Conservation (phyloP, 352 stramenopile species). For the Globisporangium alternatum region DNA sequence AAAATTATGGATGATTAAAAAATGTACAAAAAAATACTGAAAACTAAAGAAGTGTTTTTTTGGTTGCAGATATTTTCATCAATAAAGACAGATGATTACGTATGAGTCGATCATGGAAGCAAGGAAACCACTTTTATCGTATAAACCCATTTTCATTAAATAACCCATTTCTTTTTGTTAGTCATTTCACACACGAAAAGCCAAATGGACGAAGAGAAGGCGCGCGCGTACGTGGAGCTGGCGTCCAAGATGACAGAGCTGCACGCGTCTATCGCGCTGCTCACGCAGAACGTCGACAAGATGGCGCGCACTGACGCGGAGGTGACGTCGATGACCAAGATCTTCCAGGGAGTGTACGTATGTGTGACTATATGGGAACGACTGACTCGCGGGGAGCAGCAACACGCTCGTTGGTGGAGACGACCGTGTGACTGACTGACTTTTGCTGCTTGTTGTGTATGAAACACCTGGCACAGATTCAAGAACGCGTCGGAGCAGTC, state of each 20-base stretch:
- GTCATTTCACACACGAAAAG: background rate
- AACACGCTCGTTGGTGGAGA: background rate
- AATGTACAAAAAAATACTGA: too few species aligned
- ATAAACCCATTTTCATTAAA: too few species aligned
- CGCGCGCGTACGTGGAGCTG: constrained; percentile 59
- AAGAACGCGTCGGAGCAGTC: constrained; percentile 43
- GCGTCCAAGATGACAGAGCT: constrained; percentile 74
- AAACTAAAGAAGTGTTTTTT: too few species aligned
- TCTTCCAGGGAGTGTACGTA: constrained; percentile 75
- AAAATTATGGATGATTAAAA: too few species aligned
- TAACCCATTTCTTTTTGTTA: background rate
- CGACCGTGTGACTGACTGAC: background rate
- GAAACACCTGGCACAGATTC: constrained; percentile 25
- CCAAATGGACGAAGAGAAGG: constrained; percentile 72
- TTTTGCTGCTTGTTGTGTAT: background rate
- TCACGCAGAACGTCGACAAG: constrained; percentile 73
- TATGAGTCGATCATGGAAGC: too few species aligned
- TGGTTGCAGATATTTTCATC: too few species aligned
- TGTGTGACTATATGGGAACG: background rate
- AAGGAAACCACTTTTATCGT: too few species aligned
- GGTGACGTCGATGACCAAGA: constrained; percentile 64
- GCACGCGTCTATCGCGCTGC: constrained; percentile 63
- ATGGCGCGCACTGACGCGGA: constrained; percentile 70
- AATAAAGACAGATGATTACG: too few species aligned
- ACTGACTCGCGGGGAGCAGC: background rate